Evolutionary conservation across 1,284 basidiomycete species (phyloP).

Genomic region (Heterobasidion annosum): DNA sequence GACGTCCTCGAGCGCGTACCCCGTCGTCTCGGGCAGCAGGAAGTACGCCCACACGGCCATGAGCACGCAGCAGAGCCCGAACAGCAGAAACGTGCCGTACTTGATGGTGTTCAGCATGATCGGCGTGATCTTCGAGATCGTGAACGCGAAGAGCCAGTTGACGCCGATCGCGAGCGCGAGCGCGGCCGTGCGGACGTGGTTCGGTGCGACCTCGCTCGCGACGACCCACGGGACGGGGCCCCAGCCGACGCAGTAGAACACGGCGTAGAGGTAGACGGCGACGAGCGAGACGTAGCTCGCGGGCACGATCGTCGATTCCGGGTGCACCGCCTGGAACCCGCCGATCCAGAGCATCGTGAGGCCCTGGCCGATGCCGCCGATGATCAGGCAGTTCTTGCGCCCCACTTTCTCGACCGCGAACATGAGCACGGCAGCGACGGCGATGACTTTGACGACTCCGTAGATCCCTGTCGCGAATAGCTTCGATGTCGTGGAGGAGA

Average conservation of each 20-base stretch:
- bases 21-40: conserved; percentile 36
- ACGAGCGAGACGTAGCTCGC: conserved; percentile 40
- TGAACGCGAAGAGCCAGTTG: conserved; percentile 41
- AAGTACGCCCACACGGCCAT: conserved; percentile 37
- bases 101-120: conserved; percentile 38
- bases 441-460: conserved; percentile 47
- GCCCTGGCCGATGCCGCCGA: conserved; percentile 35
- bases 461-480: conserved; percentile 57
- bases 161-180: conserved; percentile 33
- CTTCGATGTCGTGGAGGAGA: conserved; percentile 37
- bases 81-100: conserved; percentile 44
- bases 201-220: conserved; percentile 39
- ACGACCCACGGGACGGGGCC: conserved; percentile 33
- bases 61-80: conserved; percentile 35
- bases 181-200: conserved; percentile 34
- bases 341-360: conserved; percentile 43
- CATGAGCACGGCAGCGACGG: conserved; percentile 27
- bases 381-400: conserved; percentile 35
- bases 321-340: conserved; percentile 32
- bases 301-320: conserved; percentile 22
- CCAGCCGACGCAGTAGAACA: conserved; percentile 33
- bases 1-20: conserved; percentile 38
- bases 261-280: conserved; percentile 39
- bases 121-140: conserved; percentile 39
- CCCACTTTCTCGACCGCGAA: conserved; percentile 36